Conservation (phyloP, 2,329 filamentous ascomycete genomes). For the Neofusicoccum cordaticola region DNA sequence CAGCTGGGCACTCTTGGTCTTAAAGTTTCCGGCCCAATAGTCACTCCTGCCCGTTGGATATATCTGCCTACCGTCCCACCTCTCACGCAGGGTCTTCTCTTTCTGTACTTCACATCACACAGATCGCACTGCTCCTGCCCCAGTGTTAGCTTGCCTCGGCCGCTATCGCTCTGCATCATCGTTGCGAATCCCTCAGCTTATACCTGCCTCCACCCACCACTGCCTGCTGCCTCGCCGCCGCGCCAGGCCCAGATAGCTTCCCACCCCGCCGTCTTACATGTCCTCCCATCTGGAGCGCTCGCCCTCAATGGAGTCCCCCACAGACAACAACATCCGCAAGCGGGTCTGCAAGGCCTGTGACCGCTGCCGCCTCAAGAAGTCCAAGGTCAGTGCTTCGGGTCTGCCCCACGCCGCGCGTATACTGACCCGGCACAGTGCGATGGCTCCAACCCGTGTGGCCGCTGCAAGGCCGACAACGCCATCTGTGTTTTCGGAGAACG, state of each 20-base stretch:
- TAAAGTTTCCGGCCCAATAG: slow-evolving; percentile 18
- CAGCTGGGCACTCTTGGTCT: slow-evolving; percentile 13
- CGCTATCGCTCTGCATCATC: neutral
- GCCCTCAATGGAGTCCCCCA: slow-evolving; percentile 36
- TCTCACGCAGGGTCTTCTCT: slow-evolving; percentile 4
- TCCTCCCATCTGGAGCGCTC: slow-evolving; percentile 24
- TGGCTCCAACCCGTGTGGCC: slow-evolving; percentile 58
- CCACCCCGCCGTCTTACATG: neutral
- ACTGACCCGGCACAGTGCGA: slow-evolving; percentile 50
- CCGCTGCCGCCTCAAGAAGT: slow-evolving; percentile 64
- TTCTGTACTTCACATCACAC: slow-evolving; percentile 5
- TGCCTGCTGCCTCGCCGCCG: neutral
- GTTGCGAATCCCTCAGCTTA: neutral
- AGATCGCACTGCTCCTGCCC: neutral
- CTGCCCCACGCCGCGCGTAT: slow-evolving; percentile 17
- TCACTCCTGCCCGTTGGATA: slow-evolving; percentile 13
- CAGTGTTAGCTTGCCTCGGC: slow-evolving; percentile 34
- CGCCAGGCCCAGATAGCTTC: neutral
- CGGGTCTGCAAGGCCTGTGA: slow-evolving; percentile 67
- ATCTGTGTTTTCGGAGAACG: slow-evolving; percentile 65
- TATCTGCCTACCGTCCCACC: slow-evolving; percentile 15
- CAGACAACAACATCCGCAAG: slow-evolving; percentile 53
- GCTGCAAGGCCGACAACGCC: slow-evolving; percentile 62
- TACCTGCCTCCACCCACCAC: neutral
- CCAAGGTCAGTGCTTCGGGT: slow-evolving; percentile 50